A percentile compares a stretch with the other conserved stretches of the same genome.
phyloP scores from a whole-genome alignment of 176 grass and related monocot genomes.

The Cenchrus fungigraminus region DNA sequence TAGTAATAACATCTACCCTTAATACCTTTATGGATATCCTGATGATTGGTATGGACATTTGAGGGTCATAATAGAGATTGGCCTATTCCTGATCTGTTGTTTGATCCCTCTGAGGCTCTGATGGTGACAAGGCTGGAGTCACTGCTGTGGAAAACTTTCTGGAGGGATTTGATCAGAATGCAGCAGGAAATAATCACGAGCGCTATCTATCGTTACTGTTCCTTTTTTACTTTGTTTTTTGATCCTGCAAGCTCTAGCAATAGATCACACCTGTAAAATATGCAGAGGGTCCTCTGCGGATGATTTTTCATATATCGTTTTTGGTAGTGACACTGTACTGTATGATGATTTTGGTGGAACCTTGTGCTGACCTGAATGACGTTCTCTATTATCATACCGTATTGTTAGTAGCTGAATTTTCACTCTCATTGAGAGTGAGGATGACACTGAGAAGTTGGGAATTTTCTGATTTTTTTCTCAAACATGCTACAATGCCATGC shows the following conservation, averaged over 20 bases:
- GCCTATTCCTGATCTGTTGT: background rate
- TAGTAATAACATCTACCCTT: background rate
- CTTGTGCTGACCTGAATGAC: conserved; percentile 23
- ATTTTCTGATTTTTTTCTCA: too few species aligned
- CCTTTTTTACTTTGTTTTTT: background rate
- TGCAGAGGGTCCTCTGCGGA: conserved; percentile 44
- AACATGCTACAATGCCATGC: too few species aligned
- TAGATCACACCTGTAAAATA: conserved; percentile 57
- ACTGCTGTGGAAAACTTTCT: background rate
- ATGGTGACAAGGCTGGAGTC: background rate
- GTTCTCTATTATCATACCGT: conserved; percentile 23
- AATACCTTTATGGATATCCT: conserved; percentile 3
- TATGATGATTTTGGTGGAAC: conserved; percentile 3
- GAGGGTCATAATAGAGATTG: background rate
- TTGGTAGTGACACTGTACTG: conserved; percentile 30
- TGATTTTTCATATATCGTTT: conserved; percentile 19
- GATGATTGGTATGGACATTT: background rate
- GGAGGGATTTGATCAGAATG: background rate
- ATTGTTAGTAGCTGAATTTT: background rate
- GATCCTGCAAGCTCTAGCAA: conserved; percentile 7
- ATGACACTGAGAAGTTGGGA: too few species aligned
- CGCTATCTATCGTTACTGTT: background rate
- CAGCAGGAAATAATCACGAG: conserved; percentile 49
- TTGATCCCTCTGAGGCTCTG: background rate
- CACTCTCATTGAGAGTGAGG: too few species aligned